Evolutionary conservation across 352 stramenopile species (phyloP).

Genomic region (Pythium oligandrum): DNA sequence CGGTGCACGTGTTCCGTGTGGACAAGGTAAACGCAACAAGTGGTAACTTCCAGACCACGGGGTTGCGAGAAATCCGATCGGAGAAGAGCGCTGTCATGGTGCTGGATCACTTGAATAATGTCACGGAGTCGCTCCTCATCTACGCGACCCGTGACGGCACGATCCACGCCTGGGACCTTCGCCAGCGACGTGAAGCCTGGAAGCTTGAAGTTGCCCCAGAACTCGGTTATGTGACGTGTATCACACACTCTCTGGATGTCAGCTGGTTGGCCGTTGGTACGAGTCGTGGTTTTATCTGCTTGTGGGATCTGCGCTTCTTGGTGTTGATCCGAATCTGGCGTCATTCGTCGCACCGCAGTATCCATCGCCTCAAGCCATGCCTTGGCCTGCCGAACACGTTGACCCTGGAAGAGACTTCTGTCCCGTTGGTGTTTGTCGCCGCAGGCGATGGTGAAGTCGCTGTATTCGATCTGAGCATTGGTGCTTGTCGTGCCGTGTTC

Average conservation of each 20-base stretch:
- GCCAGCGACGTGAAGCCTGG: constrained; percentile 90
- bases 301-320: constrained; percentile 97
- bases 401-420: constrained; percentile 60
- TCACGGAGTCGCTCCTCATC: constrained; percentile 90
- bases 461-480: constrained; percentile 85
- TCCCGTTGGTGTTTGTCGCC: constrained; percentile 93
- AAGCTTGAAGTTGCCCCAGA: constrained; percentile 90
- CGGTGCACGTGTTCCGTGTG: constrained; percentile 95
- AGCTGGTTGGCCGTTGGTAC: constrained; percentile 95
- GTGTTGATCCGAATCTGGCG: constrained; percentile 94
- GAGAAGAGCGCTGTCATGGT: constrained; percentile 91
- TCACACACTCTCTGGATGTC: constrained; percentile 93
- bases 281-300: constrained; percentile 91
- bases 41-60: constrained; percentile 65
- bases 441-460: constrained; percentile 91
- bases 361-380: constrained; percentile 87
- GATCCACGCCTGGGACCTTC: constrained; percentile 92
- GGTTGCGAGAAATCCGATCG: constrained; percentile 70
- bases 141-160: constrained; percentile 91
- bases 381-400: constrained; percentile 76
- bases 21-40: constrained; percentile 81
- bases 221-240: constrained; percentile 94
- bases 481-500: constrained; percentile 90
- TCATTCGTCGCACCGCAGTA: constrained; percentile 89
- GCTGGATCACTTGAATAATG: constrained; percentile 96